Base-by-base conservation (phyloP, 306 rosid genomes). In the Cucurbita pepo region DNA sequence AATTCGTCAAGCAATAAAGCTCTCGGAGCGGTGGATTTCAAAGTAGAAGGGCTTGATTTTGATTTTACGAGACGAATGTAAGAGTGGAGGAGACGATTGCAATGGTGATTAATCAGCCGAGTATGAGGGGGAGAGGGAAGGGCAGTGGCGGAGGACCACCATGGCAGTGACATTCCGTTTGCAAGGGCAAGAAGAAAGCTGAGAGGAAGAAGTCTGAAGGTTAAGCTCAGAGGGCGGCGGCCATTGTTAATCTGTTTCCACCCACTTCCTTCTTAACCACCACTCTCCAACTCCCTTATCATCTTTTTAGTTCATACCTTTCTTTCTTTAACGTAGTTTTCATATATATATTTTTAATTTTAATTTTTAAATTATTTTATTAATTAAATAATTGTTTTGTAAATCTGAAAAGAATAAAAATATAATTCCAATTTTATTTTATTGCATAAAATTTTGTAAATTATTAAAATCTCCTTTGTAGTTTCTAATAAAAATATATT, bases 1-100 rank as follows among this genome's bases (percentile, higher is more conserved):
- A 93, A 53, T 30, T 83, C 86, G 12, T 88, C 85, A 2, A 72
- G 64, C 21, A 84, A 72, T 72, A 74, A 77, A 81, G 88, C 78
- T 66, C 76, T 84, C 15, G 78, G 76, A 56, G 82, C 78, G 62
- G 82, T 79, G 77, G 77, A 22, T 62, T 30, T 75, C 58, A 81
- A 77, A 60, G 85, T 36, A 56, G 79, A 75, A 43, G 77, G 34
- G 50, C 81, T 77, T 78, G 45, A 5, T 41, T 77, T 84, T 72
- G 41, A 5, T 41, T 77, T 84, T 72, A 37, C 71, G n/a, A 47
- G 78, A 58, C n/a, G 77, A 75, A 50, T 25, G 45, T 71, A 75
- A 30, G 67, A 67, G 22, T 66, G 45, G 57, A 59, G 78, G 25
- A 44, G 65, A 1, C 12, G 60, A 11, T 53, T 45, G 76, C 7